Base-by-base conservation (phyloP, 176 grass and related monocot species). In the Musa troglodytarum region DNA sequence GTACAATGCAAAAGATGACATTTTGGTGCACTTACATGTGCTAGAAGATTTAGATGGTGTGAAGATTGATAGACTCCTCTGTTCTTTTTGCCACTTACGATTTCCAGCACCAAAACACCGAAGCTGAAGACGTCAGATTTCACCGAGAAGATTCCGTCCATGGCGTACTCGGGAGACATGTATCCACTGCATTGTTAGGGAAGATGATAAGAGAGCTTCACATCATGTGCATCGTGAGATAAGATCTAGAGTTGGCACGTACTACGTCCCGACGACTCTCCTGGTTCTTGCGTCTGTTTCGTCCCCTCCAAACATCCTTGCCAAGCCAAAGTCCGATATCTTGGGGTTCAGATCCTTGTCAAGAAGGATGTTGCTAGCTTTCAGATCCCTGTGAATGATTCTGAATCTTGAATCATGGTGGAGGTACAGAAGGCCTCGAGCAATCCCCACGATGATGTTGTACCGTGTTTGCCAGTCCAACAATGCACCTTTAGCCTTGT, bases 51-150 rank as follows among this genome's bases (percentile, higher is more conserved):
- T 57, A 57, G 9, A 1, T 26, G 23, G 2, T 12, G 63, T 13
- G 22, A 2, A 29, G 2, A 14, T 2, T 66, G 21, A 29, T 66
- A 66, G 28, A 26, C 63, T 29, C 63, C 63, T 1, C 11, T 29
- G 28, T 66, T 66, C 63, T 28, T 29, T 66, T 15, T 3, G 1
- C 63, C 63, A 0, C 23, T 66, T 66, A 66, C 1, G 12, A 29
- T 28, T 7, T 66, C 63, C 2, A 66, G 63, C 1, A 66, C 9
- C 8, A 66, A 10, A 10, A 66, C 63, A 1, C 63, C 63, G 1
- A 66, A 66, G 14, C 63, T 66, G 14, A 66, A 66, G 10, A 66
- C 9, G 28, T 66, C 63, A 14, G 63, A 66, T 66, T 66, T 66
- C 23, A 16, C 19, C 2, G 63, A 66, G 12, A 66, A 66, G 24